Conservation (phyloP, 345 rosid species). For the Euphorbia tirucalli region DNA sequence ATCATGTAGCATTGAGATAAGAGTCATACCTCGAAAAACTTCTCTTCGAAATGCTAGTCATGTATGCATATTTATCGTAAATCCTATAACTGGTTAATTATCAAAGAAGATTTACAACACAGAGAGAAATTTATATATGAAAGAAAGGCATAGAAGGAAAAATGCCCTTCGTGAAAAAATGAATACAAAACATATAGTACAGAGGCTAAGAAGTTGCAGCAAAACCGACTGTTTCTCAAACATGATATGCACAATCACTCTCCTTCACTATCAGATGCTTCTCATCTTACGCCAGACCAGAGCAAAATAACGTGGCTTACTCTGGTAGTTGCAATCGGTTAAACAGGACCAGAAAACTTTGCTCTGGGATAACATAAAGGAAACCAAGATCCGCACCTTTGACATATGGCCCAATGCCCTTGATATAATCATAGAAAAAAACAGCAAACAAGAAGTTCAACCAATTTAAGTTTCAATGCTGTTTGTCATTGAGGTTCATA, state of each 20-base stretch:
- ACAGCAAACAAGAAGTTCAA: not conserved
- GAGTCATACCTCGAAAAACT: not conserved
- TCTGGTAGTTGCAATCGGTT: constrained; percentile 78
- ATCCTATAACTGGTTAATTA: not conserved
- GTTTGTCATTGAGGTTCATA: not conserved
- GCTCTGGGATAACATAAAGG: constrained; percentile 74
- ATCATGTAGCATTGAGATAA: not conserved
- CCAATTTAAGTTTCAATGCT: not conserved
- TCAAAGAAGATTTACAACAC: constrained; percentile 26
- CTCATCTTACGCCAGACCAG: constrained; percentile 7
- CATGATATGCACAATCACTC: not conserved
- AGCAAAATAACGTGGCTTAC: constrained; percentile 25
- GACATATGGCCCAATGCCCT: constrained; percentile 82
- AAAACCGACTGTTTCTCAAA: not conserved
- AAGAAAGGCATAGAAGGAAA: constrained; percentile 10
- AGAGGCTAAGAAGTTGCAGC: not conserved
- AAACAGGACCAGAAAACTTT: constrained; percentile 89
- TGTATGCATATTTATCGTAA: not conserved
- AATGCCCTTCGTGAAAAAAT: constrained; percentile 7
- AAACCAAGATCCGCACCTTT: constrained; percentile 93
- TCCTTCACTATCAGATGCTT: constrained; percentile 7
- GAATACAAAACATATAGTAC: not conserved
- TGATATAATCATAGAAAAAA: constrained; percentile 2
- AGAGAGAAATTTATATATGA: not conserved
- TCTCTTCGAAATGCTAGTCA: not conserved